Evolutionary conservation across 805 yeast species (phyloP).

Genomic region (Saccharomyces mikatae): DNA sequence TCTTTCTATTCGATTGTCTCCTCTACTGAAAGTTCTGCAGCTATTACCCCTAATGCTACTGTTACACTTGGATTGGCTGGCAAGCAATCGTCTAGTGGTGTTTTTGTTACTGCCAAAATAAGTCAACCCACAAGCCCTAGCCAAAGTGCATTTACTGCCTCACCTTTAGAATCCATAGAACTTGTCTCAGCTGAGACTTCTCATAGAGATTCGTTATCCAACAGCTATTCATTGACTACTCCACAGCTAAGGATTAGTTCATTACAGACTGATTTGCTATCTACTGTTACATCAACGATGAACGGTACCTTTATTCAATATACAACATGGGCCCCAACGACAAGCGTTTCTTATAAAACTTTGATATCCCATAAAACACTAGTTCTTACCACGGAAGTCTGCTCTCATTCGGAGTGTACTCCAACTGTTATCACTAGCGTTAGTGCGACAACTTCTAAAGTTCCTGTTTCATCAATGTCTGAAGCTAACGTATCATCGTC

Average conservation of each 20-base stretch:
- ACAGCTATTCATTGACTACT: not conserved
- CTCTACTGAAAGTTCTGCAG: not conserved
- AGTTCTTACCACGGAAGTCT: not conserved
- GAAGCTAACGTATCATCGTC: not conserved
- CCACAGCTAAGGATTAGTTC: not conserved
- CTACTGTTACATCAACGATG: slow-evolving; percentile 7
- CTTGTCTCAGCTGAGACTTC: not conserved
- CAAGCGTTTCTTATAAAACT: slow-evolving; percentile 1
- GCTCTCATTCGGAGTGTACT: not conserved
- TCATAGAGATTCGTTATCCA: not conserved
- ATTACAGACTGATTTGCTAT: not conserved
- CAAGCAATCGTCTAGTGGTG: not conserved
- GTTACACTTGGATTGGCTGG: not conserved
- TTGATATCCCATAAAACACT: not conserved
- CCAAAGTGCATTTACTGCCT: not conserved
- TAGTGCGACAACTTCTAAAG: not conserved
- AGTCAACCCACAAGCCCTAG: not conserved
- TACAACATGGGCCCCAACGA: slow-evolving; percentile 36
- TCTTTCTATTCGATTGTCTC: not conserved
- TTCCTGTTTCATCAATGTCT: not conserved
- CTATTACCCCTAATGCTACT: not conserved
- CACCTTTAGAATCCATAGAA: not conserved
- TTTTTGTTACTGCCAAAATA: not conserved
- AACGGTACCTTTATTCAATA: slow-evolving; percentile 32
- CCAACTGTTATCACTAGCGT: not conserved